Percentiles rank a stretch among this genome's conserved stretches.
These are phyloP conservation scores for Choanephora cucurbitarum DNA, from an alignment of 371 early-diverging fungal genomes.

Conservation along the genomic window DNA sequence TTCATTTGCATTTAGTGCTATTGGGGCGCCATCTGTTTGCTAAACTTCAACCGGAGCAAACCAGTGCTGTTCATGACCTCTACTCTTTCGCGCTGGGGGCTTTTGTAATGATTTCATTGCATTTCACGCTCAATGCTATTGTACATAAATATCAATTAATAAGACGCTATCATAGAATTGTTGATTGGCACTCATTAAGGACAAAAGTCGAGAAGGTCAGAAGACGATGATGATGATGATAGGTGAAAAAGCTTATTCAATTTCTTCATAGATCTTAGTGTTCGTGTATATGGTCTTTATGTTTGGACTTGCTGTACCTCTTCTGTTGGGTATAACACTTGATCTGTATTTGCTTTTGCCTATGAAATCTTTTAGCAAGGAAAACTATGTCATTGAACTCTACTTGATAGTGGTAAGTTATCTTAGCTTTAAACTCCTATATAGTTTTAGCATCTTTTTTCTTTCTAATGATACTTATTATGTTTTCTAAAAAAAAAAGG, in stretches of 20 bases:
- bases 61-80: slow-evolving; percentile 48
- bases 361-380: slow-evolving; percentile 20
- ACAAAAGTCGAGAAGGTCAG: background rate
- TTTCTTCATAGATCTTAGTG: slow-evolving; percentile 14
- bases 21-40: slow-evolving; percentile 49
- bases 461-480: too few relatives aligned
- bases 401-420: slow-evolving; percentile 19
- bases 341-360: slow-evolving; percentile 54
- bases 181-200: slow-evolving; percentile 1
- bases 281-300: slow-evolving; percentile 27
- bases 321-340: slow-evolving; percentile 43
- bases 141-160: slow-evolving; percentile 18
- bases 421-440: background rate
- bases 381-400: slow-evolving; percentile 22
- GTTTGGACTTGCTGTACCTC: slow-evolving; percentile 48
- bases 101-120: slow-evolving; percentile 19
- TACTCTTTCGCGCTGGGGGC: slow-evolving; percentile 43
- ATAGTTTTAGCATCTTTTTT: background rate
- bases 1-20: slow-evolving; percentile 31
- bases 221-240: slow-evolving; percentile 8
- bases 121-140: slow-evolving; percentile 14
- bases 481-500: slow-evolving; percentile 29
- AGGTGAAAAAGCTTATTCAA: background rate
- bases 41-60: slow-evolving; percentile 15
- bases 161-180: background rate